Conservation (phyloP, 2,329 filamentous ascomycete species). For the Penicillium hordei region DNA sequence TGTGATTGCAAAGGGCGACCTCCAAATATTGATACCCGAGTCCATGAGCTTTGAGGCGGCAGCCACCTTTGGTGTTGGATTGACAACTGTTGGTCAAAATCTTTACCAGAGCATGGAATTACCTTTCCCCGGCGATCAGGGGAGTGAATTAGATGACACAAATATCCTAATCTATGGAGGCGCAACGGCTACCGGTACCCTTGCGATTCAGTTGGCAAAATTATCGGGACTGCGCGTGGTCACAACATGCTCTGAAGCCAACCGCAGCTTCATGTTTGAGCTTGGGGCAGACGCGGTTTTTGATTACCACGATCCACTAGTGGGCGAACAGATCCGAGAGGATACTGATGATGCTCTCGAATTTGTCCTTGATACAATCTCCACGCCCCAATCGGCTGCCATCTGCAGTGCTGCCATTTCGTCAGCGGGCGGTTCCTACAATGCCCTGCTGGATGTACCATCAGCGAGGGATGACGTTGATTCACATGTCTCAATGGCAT, state of each 20-base stretch:
- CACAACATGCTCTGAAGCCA: conserved; percentile 26
- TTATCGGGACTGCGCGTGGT: conserved; percentile 27
- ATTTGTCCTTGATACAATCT: conserved; percentile 24
- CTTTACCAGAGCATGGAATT: conserved; percentile 36
- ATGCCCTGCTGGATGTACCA: conserved; percentile 18
- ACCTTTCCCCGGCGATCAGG: conserved; percentile 21
- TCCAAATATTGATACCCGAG: conserved; percentile 49
- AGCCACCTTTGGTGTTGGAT: conserved; percentile 52
- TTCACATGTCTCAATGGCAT: conserved; percentile 23
- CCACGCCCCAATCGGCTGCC: conserved; percentile 18
- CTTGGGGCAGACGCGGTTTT: conserved; percentile 37
- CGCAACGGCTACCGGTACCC: conserved; percentile 37
- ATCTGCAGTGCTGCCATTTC: conserved; percentile 23
- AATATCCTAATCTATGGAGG: conserved; percentile 36
- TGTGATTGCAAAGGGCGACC: conserved; percentile 51
- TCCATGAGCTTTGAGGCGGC: conserved; percentile 52
- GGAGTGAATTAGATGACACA: not conserved
- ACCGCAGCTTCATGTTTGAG: conserved; percentile 18
- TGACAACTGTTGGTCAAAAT: conserved; percentile 53
- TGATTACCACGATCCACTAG: conserved; percentile 33
- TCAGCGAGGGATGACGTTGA: conserved; percentile 22
- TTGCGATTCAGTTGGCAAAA: conserved; percentile 44
- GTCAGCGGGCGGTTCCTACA: conserved; percentile 20
- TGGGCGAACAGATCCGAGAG: conserved; percentile 30
- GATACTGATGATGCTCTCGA: conserved; percentile 22